Evolutionary conservation across 805 yeast species (phyloP).

Genomic region (Candida nonsorbophila): DNA sequence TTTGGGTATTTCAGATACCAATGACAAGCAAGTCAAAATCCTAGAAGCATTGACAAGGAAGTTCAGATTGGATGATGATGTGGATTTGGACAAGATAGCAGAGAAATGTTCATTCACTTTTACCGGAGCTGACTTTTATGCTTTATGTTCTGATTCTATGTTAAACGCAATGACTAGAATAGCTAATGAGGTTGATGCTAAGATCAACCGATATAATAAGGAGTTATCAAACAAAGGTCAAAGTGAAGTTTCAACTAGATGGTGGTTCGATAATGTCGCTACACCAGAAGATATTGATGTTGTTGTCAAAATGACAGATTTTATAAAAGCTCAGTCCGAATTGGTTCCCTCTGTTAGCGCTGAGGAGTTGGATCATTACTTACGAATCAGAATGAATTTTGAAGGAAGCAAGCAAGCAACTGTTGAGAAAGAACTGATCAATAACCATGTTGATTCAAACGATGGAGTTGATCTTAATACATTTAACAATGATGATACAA

Average conservation of each 20-base stretch:
- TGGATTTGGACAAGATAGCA: conserved; percentile 57
- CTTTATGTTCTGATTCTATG: conserved; percentile 93
- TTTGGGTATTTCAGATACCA: conserved; percentile 87
- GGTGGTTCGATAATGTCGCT: conserved; percentile 89
- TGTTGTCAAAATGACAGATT: conserved; percentile 65
- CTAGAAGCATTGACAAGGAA: conserved; percentile 85
- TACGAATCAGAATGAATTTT: conserved; percentile 71
- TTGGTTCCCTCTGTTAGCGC: conserved; percentile 82
- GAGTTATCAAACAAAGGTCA: conserved; percentile 20
- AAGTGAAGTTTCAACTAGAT: conserved; percentile 56
- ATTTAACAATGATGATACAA: conserved; percentile 1
- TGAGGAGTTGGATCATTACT: conserved; percentile 80
- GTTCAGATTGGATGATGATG: conserved; percentile 55
- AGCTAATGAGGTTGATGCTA: conserved; percentile 69
- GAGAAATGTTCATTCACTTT: conserved; percentile 77
- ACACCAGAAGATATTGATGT: conserved; percentile 63
- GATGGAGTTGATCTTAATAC: not conserved
- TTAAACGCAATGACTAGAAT: conserved; percentile 91
- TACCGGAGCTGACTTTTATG: conserved; percentile 98
- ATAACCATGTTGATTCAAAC: not conserved
- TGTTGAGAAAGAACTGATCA: not conserved
- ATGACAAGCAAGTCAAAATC: conserved; percentile 81
- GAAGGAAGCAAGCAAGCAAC: conserved; percentile 54
- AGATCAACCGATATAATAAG: conserved; percentile 49
- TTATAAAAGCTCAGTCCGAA: conserved; percentile 65